Evolutionary conservation across 192 early-diverging fungal genomes (phyloP), one percentile per base, ranked within the genome.

Genomic region (Diversispora eburnea): DNA sequence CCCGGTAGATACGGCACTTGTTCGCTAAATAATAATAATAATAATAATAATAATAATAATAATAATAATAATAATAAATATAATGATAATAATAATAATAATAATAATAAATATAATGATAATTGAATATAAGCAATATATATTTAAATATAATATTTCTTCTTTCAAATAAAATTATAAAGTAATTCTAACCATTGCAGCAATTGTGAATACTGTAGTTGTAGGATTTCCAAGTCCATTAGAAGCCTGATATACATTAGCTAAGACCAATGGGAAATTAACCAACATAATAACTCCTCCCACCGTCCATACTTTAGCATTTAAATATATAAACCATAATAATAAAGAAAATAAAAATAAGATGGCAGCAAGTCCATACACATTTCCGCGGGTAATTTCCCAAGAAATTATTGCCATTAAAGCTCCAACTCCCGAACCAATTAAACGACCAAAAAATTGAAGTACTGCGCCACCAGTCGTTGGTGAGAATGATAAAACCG

Each of bases 201-300:
- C 66, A 25, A 68, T 52, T 51, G 22, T 48, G 20, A 19, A 25
- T 39, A 20, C 33, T 55, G n/a, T 47, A 17, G 59, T 46, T 60
- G 70, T 75, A 67, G 49, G 8, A 47, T 68, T 70, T 7, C 77
- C 72, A 12, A 81, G 39, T 58, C 25, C 67, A 61, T 71, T 73
- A 9, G 67, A 67, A 6, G 73, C 55, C 47, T 54, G 47, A 76
- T 72, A 59, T 13, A n/a, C 10, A 79, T 78, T 78, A 76, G 76
- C 75, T 74, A 41, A 76, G 20, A 25, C 77, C 66, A 45, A 66
- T 55, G 63, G 77, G 19, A 68, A 68, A 15, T 48, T 81, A 15
- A 81, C 75, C 55, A 81, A 67, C 20, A 75, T 67, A 51, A 81
- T 78, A 48, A 79, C 58, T 8, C 80, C 77, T 8, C 77, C 78